Conservation (phyloP, 1,284 basidiomycete genomes). For the Melampsora americana region DNA sequence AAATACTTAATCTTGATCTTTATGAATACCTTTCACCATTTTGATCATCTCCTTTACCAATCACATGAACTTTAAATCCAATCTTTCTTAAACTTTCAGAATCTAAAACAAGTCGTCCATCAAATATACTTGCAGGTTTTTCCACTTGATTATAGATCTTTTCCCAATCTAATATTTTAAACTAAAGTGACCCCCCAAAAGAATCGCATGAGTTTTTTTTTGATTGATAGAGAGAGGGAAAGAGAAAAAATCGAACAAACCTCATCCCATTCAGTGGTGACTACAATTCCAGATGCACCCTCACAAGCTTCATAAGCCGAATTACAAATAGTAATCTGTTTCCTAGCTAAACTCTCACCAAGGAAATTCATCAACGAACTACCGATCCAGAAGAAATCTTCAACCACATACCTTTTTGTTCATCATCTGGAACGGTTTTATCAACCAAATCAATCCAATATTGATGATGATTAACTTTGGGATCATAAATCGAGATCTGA, state of each 20-base stretch:
- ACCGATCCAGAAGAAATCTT: background rate
- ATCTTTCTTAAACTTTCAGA: constrained; percentile 73
- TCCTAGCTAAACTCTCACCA: constrained; percentile 64
- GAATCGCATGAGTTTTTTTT: background rate
- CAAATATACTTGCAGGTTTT: constrained; percentile 75
- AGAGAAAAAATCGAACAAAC: background rate
- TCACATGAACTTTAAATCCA: constrained; percentile 76
- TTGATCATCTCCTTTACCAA: constrained; percentile 52
- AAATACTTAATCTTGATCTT: too few species aligned
- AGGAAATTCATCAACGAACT: background rate
- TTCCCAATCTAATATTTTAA: constrained; percentile 84
- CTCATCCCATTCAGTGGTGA: constrained; percentile 57
- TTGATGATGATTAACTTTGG: constrained; percentile 63
- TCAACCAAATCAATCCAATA: constrained; percentile 45
- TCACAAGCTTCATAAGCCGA: constrained; percentile 82
- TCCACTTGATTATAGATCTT: constrained; percentile 81
- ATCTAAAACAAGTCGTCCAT: constrained; percentile 82
- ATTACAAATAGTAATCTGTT: constrained; percentile 73
- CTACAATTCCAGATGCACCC: constrained; percentile 83
- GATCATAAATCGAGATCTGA: constrained; percentile 83
- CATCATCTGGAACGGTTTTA: constrained; percentile 60
- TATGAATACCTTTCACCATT: too few species aligned
- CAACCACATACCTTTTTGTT: constrained; percentile 56
- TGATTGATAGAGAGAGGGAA: background rate
- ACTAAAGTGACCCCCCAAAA: constrained; percentile 69